A percentile compares a stretch with the other conserved stretches of the same genome.
These are phyloP conservation scores for Coemansia sp. DNA, from an alignment of 192 early-diverging fungal species.

Conservation along the genomic window DNA sequence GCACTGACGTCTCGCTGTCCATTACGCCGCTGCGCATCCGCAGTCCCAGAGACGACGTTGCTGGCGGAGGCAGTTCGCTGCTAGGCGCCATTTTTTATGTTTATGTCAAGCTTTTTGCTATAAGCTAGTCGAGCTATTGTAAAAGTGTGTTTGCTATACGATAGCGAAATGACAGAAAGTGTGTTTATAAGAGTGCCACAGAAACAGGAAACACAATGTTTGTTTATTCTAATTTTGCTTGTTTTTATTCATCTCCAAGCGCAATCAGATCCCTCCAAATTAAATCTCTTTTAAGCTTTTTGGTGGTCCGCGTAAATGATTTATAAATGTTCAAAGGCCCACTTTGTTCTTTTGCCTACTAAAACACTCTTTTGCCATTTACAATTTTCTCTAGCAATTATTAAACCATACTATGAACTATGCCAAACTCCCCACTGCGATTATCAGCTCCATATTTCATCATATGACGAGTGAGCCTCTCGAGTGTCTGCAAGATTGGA, in stretches of 20 bases:
- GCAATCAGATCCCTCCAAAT: too few relatives aligned
- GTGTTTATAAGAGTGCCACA: background rate
- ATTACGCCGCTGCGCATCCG: slow-evolving; percentile 22
- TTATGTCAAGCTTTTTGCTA: background rate
- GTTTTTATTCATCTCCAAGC: too few relatives aligned
- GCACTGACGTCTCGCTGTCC: slow-evolving; percentile 40
- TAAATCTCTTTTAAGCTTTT: too few relatives aligned
- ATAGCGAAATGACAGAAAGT: background rate
- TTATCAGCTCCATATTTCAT: background rate
- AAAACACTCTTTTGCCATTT: background rate
- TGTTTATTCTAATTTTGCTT: too few relatives aligned
- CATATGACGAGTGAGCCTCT: background rate
- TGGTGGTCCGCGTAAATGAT: too few relatives aligned
- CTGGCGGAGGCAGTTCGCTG: slow-evolving; percentile 9
- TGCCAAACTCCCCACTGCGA: background rate
- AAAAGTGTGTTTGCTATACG: too few relatives aligned
- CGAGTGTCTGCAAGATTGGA: slow-evolving; percentile 12
- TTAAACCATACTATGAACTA: background rate
- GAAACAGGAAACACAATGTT: too few relatives aligned
- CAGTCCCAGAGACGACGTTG: slow-evolving; percentile 8
- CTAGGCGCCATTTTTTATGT: slow-evolving; percentile 10
- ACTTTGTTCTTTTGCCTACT: background rate
- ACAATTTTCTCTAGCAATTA: background rate
- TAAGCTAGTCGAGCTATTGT: too few relatives aligned
- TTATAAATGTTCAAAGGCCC: background rate